Conservation (phyloP, 768 basidiomycete species). For the Naganishia vaughanmartiniae region DNA sequence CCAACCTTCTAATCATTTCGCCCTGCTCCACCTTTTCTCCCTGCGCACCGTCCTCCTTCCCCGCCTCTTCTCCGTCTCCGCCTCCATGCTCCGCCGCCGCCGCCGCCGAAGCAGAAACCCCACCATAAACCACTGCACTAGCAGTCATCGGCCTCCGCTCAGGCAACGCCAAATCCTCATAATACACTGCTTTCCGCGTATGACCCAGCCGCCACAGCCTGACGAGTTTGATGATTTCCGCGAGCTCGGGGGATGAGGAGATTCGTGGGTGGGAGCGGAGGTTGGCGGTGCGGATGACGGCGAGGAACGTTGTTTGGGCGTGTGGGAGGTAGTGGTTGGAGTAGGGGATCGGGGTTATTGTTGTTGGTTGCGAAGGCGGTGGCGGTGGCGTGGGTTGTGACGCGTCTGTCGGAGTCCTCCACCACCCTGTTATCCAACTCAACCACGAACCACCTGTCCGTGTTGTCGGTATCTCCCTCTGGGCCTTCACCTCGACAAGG, state of each 20-base stretch:
- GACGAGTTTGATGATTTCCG: conserved; percentile 15
- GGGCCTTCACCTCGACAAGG: not conserved
- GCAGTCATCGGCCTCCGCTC: conserved; percentile 33
- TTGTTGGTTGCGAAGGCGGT: not conserved
- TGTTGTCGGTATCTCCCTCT: too few species aligned
- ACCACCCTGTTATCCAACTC: too few species aligned
- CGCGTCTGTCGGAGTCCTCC: not conserved
- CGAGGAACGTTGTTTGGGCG: conserved; percentile 21
- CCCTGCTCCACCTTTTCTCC: conserved; percentile 14
- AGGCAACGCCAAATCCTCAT: conserved; percentile 28
- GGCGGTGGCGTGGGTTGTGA: not conserved
- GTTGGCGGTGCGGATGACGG: conserved; percentile 21
- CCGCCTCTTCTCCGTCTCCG: not conserved
- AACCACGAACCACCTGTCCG: too few species aligned
- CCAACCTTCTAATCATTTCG: conserved; percentile 32
- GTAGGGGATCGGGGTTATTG: conserved; percentile 26
- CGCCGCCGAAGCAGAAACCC: conserved; percentile 7
- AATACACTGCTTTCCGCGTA: conserved; percentile 32
- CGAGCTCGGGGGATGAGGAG: not conserved
- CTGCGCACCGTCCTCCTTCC: not conserved
- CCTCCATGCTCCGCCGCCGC: too few species aligned
- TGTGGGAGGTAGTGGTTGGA: conserved; percentile 28
- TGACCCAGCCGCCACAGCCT: conserved; percentile 29
- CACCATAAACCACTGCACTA: conserved; percentile 26
- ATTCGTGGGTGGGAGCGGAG: conserved; percentile 18